Evolutionary conservation across 768 basidiomycete species (phyloP), one percentile per base, ranked within the genome.

Genomic region (Krasilnikovozyma curviuscula): DNA sequence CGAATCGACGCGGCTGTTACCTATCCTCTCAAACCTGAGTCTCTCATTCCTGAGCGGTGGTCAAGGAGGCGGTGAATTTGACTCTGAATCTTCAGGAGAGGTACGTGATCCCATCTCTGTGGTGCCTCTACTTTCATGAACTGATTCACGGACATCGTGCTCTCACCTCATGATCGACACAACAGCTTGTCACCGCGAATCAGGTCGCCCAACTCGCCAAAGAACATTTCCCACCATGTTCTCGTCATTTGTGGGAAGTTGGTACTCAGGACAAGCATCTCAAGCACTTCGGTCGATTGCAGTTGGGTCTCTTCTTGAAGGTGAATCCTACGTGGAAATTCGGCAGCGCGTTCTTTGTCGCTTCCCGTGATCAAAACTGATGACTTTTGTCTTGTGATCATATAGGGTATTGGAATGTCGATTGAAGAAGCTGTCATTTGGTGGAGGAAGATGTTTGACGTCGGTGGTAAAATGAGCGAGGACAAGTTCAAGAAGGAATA

Each of bases 401-500:
- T 23, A 14, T 58, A 93, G 91, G 83, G 83, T 2, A 69, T 97
- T 48, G 93, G 93, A 7, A 66, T 98, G 49, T 79, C 89, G 0
- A 75, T 98, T 30, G 91, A 98, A 14, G 93, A 98, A 65, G 88
- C 93, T 1, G 63, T 95, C 40, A 67, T 73, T 9, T 98, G 93
- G 65, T 98, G 93, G 93, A 71, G 84, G 46, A 82, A 78, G 60
- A 78, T 82, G 23, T 93, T 91, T 62, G 61, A 58, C 12, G 52
- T 57, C 14, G 64, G 63, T 6, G 59, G 69, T 53, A 69, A 66
- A 24, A 75, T 84, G 46, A 76, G 79, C 9, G 91, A 95, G 50
- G 86, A 95, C 66, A 80, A 85, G 62, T 98, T 97, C 67, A 91
- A 89, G 69, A 98, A 97, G 62, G 83, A 93, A 61, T 79, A 95